Base-by-base conservation (phyloP, 768 basidiomycete species). In the Lentinula detonsa region DNA sequence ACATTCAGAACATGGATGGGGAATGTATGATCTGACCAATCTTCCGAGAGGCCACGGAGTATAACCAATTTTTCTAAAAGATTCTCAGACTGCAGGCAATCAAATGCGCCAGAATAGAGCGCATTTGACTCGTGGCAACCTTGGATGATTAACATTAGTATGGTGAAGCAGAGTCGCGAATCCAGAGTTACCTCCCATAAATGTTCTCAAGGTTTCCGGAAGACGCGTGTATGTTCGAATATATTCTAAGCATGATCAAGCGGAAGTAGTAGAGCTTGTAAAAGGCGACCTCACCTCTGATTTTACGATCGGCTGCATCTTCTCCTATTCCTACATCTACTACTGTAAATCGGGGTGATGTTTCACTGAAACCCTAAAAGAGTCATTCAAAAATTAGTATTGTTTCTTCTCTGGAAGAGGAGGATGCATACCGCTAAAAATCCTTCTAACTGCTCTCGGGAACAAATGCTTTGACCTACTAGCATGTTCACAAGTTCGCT, bases 201-300 rank as follows among this genome's bases (percentile, higher is more conserved):
- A 91, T 34, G 92, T 74, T 54, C 84, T 82, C 45, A 88, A 73
- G 7, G 88, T 91, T 68, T 91, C 89, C 9, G 90, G 86, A 67
- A 91, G 85, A 63, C 83, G 81, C 53, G 81, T 78, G 70, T 82
- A 90, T 13, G 86, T 87, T 69, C 87, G 81, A 50, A 92, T 73
- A 70, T 87, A 85, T 71, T 90, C 90, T 90, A 62, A 18, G 61
- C 46, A 48, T 18, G n/a, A 35, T 28, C 48, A 46, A 31, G 57
- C 13, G 46, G 31, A 21, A 23, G 42, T 34, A 46, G 48, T 11
- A 31, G 33, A 57, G 43, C 28, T 3, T 11, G n/a, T 42, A 61
- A 59, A 49, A 60, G 46, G 56, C 34, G 4, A 23, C 56, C 66
- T 46, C 46, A 88, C 91, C 91, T 78, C 82, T 83, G 61, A 93